These are phyloP conservation scores for Adansonia rubrostipa DNA, from an alignment of 441 rosid species.

Conservation along the genomic window DNA sequence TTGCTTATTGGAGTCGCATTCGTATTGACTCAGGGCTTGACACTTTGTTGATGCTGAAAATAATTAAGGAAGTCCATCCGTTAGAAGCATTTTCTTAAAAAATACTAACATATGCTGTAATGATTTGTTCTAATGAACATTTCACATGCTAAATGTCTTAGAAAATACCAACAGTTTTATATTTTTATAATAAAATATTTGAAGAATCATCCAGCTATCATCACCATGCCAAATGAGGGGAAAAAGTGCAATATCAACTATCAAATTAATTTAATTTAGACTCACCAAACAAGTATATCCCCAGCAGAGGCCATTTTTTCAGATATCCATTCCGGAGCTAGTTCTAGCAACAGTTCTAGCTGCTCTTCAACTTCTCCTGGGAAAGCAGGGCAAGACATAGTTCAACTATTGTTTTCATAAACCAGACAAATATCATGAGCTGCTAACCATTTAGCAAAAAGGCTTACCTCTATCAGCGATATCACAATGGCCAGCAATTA, in stretches of 20 bases:
- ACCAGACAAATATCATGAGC: neutral
- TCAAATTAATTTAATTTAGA: neutral
- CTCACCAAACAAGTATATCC: slow-evolving; percentile 72
- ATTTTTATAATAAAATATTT: neutral
- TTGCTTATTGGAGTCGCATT: slow-evolving; percentile 47
- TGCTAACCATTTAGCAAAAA: neutral
- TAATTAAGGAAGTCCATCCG: neutral
- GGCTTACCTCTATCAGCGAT: slow-evolving; percentile 77
- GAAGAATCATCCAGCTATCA: neutral
- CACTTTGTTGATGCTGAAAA: slow-evolving; percentile 52
- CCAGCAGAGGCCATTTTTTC: slow-evolving; percentile 67
- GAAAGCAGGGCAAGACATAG: slow-evolving; percentile 27
- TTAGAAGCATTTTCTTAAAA: neutral
- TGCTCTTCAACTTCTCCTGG: slow-evolving; percentile 89
- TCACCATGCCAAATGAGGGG: neutral
- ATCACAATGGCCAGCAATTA: slow-evolving; percentile 60
- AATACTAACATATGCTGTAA: neutral
- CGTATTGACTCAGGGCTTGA: slow-evolving; percentile 44
- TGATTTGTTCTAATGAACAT: neutral
- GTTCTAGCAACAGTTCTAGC: slow-evolving; percentile 62
- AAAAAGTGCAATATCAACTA: neutral
- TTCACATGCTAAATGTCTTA: neutral
- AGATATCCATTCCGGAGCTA: slow-evolving; percentile 87
- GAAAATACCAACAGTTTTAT: too few relatives aligned
- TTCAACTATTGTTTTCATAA: slow-evolving; percentile 18